These are phyloP conservation scores for Lepiota subincarnata DNA, from an alignment of 768 basidiomycete species.

Conservation along the genomic window DNA sequence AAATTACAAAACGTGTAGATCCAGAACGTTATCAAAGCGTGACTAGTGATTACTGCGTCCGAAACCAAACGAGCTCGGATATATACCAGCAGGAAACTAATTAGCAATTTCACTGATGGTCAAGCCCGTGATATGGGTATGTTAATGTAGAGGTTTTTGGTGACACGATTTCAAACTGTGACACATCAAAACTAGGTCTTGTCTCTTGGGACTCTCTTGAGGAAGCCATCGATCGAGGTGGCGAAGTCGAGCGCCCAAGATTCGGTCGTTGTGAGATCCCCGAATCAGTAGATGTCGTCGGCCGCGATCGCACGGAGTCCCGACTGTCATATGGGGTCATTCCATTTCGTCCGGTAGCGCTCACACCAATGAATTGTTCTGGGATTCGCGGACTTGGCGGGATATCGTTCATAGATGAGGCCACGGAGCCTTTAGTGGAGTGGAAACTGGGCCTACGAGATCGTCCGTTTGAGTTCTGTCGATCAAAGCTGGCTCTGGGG, in stretches of 20 bases:
- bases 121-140: conserved; percentile 55
- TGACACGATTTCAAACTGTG: conserved; percentile 65
- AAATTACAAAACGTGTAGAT: conserved; percentile 5
- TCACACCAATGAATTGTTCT: conserved; percentile 34
- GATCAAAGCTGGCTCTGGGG: conserved; percentile 35
- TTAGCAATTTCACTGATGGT: conserved; percentile 29
- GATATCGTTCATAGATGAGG: conserved; percentile 36
- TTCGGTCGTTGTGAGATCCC: conserved; percentile 22
- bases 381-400: conserved; percentile 66
- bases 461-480: conserved; percentile 23
- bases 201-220: conserved; percentile 39
- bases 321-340: conserved; percentile 18
- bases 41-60: neutral
- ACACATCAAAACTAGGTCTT: conserved; percentile 54
- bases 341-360: conserved; percentile 12
- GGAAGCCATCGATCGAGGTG: conserved; percentile 36
- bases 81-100: neutral
- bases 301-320: conserved; percentile 28
- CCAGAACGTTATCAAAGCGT: neutral
- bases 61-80: neutral
- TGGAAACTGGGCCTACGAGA: conserved; percentile 10
- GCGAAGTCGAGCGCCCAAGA: conserved; percentile 25
- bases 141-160: conserved; percentile 41
- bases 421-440: conserved; percentile 29
- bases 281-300: conserved; percentile 30